Evolutionary conservation across 129 eudicot species (phyloP), one percentile per base, ranked within the genome.

Genomic region (Chrysanthemum makinoi): DNA sequence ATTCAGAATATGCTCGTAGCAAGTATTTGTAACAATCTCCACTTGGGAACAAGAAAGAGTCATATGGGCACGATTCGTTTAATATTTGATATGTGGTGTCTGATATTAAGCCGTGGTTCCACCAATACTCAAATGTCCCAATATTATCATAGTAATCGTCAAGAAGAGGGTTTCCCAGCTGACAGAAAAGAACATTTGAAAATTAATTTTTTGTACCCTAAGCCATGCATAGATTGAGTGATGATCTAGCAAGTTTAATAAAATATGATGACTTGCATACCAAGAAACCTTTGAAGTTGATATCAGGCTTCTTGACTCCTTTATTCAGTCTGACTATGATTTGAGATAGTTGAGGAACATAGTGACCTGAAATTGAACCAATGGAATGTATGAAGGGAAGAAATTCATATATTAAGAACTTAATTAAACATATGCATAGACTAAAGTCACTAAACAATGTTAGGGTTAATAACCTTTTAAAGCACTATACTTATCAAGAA

Each of bases 251-350:
- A 66, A 65, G 72, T 50, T n/a, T 14, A 8, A 54, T 13, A 2
- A 24, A 64, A 62, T 51, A 53, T 47, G 43, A 30, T 50, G 58
- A 20, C 4, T 66, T 68, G 2, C 68, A 44, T 82, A 88, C 95
- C 86, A 88, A 61, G 80, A 85, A 78, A 52, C 91, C 96, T 75
- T 83, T 85, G 72, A 88, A 86, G 75, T 88, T 83, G 68, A 88
- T 83, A 52, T 74, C 72, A 3, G 85, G 83, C 51, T 83, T 81
- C 17, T 74, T 73, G 57, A 74, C 66, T 17, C 80, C 85, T 69
- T 86, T 86, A 78, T 83, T 86, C 2, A 26, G 77, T 30, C 82
- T 72, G 12, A 81, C 86, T 51, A 88, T 81, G 72, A 79, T 67
- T 18, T 81, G 79, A 62, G 96, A 83, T 68, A 86, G 74, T 70